Evolutionary conservation across 805 yeast species (phyloP).

Genomic region (Priceomyces melissophilus): DNA sequence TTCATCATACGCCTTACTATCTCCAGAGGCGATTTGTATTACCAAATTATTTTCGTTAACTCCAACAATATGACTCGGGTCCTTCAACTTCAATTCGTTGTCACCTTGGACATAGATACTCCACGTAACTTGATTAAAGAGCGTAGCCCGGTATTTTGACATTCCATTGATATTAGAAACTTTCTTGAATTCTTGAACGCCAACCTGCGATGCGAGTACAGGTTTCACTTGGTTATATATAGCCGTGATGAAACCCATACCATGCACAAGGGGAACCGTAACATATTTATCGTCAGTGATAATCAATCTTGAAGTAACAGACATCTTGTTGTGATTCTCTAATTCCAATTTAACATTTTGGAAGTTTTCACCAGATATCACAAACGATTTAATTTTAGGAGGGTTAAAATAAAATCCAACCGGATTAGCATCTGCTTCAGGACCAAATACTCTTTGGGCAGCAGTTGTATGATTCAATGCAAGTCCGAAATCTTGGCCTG

Average conservation of each 20-base stretch:
- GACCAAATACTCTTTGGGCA: slow-evolving; percentile 66
- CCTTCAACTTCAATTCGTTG: slow-evolving; percentile 21
- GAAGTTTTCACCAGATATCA: slow-evolving; percentile 34
- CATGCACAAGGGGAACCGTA: slow-evolving; percentile 65
- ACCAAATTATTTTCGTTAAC: slow-evolving; percentile 39
- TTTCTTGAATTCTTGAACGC: slow-evolving; percentile 50
- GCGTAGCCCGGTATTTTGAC: slow-evolving; percentile 48
- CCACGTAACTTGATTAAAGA: slow-evolving; percentile 66
- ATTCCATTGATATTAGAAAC: slow-evolving; percentile 34
- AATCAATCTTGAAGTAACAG: slow-evolving; percentile 22
- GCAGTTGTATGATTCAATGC: slow-evolving; percentile 63
- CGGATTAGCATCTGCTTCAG: slow-evolving; percentile 50
- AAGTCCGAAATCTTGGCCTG: slow-evolving; percentile 51
- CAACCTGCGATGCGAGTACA: slow-evolving; percentile 58
- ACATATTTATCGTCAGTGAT: slow-evolving; percentile 19
- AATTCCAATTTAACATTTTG: slow-evolving; percentile 17
- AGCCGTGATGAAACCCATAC: slow-evolving; percentile 77
- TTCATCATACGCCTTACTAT: slow-evolving; percentile 27
- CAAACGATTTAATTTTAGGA: slow-evolving; percentile 58
- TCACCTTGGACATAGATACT: slow-evolving; percentile 51
- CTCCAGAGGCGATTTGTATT: slow-evolving; percentile 59
- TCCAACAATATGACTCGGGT: slow-evolving; percentile 44
- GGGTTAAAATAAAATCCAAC: slow-evolving; percentile 67
- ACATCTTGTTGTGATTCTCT: slow-evolving; percentile 27
- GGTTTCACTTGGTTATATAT: slow-evolving; percentile 51